These are phyloP conservation scores for Protomyces lactucae-debilis DNA, from an alignment of 1,139 yeast species.

Conservation along the genomic window DNA sequence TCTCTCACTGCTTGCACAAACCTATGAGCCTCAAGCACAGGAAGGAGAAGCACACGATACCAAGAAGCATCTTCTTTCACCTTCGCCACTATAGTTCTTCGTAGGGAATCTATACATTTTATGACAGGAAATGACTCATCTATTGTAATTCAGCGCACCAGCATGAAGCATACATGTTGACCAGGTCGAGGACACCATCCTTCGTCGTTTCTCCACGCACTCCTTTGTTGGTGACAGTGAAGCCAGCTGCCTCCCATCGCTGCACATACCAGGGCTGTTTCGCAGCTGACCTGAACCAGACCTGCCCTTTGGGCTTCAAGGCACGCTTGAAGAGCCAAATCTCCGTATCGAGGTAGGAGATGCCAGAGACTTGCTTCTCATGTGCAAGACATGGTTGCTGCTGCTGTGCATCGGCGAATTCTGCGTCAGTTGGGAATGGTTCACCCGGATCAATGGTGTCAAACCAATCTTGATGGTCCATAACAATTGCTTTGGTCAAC, in stretches of 20 bases:
- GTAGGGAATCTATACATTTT: neutral
- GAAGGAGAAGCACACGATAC: too few species aligned
- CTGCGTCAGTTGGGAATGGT: conserved; percentile 44
- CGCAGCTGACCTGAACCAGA: conserved; percentile 71
- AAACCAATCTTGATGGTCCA: conserved; percentile 95
- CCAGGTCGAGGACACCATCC: conserved; percentile 49
- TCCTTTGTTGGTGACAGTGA: conserved; percentile 56
- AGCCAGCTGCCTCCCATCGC: conserved; percentile 63
- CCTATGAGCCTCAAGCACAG: neutral
- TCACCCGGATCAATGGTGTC: neutral
- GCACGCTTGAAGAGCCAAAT: conserved; percentile 54
- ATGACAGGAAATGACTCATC: neutral
- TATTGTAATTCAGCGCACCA: conserved; percentile 49
- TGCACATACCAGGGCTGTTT: conserved; percentile 70
- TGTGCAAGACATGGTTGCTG: conserved; percentile 34
- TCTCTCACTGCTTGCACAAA: neutral
- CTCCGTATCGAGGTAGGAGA: conserved; percentile 49
- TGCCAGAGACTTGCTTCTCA: conserved; percentile 51
- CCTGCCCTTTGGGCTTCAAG: conserved; percentile 63
- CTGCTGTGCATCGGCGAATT: conserved; percentile 29
- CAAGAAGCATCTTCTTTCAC: neutral
- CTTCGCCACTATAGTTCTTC: neutral
- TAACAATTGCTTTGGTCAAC: conserved; percentile 69
- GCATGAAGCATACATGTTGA: conserved; percentile 82
- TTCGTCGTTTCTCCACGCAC: conserved; percentile 32